Base-by-base conservation (phyloP, 352 stramenopile genomes). In the Phytophthora sp. region DNA sequence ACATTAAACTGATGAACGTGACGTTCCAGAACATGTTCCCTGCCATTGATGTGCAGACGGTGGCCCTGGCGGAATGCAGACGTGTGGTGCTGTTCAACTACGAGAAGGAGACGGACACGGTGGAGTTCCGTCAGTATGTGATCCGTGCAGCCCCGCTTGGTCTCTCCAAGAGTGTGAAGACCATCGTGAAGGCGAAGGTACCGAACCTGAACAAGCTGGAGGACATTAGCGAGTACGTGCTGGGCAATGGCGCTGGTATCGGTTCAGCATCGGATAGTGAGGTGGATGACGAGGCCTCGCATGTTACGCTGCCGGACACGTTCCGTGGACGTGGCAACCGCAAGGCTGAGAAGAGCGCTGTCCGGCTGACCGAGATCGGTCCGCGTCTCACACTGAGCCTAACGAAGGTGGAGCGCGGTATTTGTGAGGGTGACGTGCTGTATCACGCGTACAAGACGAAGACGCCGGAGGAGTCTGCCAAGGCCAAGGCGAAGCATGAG, bases 1-100 rank as follows among this genome's bases (percentile, higher is more conserved):
- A 95, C 66, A 87, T 92, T 49, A 91, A 92, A 83, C 71, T 99
- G 6, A 97, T 99, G 90, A 97, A 97, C 58, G 96, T 99, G 66
- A 99, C 96, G 17, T 99, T 99, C 74, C 96, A 99, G 77, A 98
- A 99, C 71, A 98, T 99, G 96, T 99, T 99, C 65, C 97, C 97
- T 34, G 87, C 97, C 2, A 99, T 99, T 67, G 98, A 99, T 75
- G 96, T 99, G 30, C 87, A 97, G 38, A 98, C 89, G 1, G 95
- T 99, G 12, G 89, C 94, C 66, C 87, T 99, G 12, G 77, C 79
- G 28, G 95, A 99, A 42, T 99, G 96, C 77, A 83, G 97, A 59
- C 92, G 97, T 41, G 96, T 99, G 20, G 96, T 99, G 46, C 78
- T 99, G 28, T 99, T 99, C 69, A 91, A 99, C 78, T 97, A 97